Evolutionary conservation across 306 rosid species (phyloP).

Genomic region (Hippophae rhamnoides): DNA sequence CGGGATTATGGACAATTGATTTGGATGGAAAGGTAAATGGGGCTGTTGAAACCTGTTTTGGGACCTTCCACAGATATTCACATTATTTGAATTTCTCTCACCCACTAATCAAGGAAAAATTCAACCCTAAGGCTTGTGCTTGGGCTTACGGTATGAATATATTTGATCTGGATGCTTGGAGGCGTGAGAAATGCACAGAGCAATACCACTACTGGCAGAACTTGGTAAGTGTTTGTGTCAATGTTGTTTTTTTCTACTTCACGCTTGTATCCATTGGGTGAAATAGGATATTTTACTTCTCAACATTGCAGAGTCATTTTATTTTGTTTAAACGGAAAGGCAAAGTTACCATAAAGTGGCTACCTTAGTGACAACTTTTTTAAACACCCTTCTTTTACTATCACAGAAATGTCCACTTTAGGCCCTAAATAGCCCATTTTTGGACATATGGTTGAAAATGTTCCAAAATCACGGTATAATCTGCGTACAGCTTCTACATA

Average conservation of each 20-base stretch:
- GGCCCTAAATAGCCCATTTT: too few species aligned
- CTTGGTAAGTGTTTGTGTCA: slow-evolving; percentile 38
- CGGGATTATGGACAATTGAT: slow-evolving; percentile 85
- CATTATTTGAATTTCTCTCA: slow-evolving; percentile 86
- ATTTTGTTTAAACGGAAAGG: too few species aligned
- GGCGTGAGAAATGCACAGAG: slow-evolving; percentile 73
- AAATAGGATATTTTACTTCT: too few species aligned
- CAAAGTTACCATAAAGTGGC: too few species aligned
- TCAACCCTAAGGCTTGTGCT: slow-evolving; percentile 87
- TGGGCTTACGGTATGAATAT: slow-evolving; percentile 94
- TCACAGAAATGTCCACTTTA: too few species aligned
- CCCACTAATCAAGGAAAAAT: slow-evolving; percentile 62
- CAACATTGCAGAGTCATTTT: too few species aligned
- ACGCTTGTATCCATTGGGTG: not conserved
- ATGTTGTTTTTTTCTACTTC: not conserved
- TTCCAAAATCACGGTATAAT: too few species aligned
- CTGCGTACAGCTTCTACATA: too few species aligned
- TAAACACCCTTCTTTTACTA: too few species aligned
- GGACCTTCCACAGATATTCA: slow-evolving; percentile 76
- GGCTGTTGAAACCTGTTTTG: slow-evolving; percentile 95
- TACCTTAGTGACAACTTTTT: too few species aligned
- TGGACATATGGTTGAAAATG: too few species aligned
- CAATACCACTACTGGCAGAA: slow-evolving; percentile 89
- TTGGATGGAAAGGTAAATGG: slow-evolving; percentile 93
- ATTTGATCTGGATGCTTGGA: slow-evolving; percentile 97